phyloP scores from a whole-genome alignment of 148 eudicot genomes.

The Nepenthes mirabilis region DNA sequence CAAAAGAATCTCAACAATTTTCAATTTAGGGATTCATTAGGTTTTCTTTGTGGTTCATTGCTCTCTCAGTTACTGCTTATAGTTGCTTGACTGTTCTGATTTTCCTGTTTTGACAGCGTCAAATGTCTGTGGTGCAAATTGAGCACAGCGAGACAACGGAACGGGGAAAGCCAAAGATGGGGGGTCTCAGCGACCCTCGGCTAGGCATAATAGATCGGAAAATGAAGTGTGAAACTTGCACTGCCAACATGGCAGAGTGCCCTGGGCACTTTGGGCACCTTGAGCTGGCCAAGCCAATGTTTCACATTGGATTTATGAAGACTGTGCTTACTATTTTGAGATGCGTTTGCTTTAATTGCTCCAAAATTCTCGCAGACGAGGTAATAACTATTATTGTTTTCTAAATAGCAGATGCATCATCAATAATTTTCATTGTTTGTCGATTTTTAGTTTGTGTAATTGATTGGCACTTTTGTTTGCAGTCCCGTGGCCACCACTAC shows the following conservation, averaged over 20 bases:
- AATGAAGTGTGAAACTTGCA: conserved; percentile 92
- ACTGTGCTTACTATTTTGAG: conserved; percentile 90
- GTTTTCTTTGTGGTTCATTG: not conserved
- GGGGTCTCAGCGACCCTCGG: conserved; percentile 80
- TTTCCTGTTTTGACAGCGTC: conserved; percentile 45
- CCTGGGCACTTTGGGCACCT: conserved; percentile 99
- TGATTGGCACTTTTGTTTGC: no score
- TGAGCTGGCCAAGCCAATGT: conserved; percentile 99
- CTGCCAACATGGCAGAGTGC: conserved; percentile 94
- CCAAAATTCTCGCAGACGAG: conserved; percentile 85
- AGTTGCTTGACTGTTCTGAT: not conserved
- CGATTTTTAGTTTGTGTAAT: no score
- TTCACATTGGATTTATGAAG: conserved; percentile 85
- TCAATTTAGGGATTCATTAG: not conserved
- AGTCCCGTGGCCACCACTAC: no score
- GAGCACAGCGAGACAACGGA: conserved; percentile 94
- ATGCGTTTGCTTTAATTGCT: conserved; percentile 94
- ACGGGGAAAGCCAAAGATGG: conserved; percentile 85
- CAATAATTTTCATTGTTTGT: no score
- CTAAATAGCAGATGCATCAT: no score
- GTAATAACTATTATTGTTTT: conserved; percentile 13
- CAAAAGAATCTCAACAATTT: no score
- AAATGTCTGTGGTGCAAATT: conserved; percentile 98
- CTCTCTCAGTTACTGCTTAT: not conserved
- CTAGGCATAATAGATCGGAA: conserved; percentile 92